Evolutionary conservation across 371 early-diverging fungal species (phyloP).

Genomic region (Mucor circinelloides): DNA sequence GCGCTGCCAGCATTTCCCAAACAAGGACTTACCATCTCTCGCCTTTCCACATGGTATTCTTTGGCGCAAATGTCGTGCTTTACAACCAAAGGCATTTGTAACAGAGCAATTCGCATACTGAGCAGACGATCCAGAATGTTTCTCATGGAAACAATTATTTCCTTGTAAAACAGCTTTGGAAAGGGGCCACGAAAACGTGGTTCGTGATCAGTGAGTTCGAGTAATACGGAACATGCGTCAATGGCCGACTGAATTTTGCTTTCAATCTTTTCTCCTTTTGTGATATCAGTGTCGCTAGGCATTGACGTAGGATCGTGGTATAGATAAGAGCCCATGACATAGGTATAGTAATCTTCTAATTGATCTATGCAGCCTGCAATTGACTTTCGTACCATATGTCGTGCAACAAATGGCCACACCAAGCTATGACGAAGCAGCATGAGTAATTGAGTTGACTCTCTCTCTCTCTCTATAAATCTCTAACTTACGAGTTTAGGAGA

Average conservation of each 20-base stretch:
- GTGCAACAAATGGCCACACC: slow-evolving; percentile 67
- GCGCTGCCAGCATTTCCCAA: too few species aligned
- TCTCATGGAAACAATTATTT: slow-evolving; percentile 56
- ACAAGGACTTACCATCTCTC: slow-evolving; percentile 52
- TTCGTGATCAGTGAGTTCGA: slow-evolving; percentile 59
- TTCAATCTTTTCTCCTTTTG: slow-evolving; percentile 41
- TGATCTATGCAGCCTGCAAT: slow-evolving; percentile 40
- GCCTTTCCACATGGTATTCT: slow-evolving; percentile 47
- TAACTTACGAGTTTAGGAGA: slow-evolving; percentile 49
- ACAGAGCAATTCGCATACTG: slow-evolving; percentile 54
- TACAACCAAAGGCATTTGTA: slow-evolving; percentile 51
- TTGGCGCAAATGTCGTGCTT: slow-evolving; percentile 38
- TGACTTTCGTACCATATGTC: slow-evolving; percentile 58
- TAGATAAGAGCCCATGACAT: slow-evolving; percentile 42
- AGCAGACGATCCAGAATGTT: slow-evolving; percentile 59
- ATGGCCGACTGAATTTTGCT: slow-evolving; percentile 43
- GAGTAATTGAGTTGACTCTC: background rate
- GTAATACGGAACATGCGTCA: slow-evolving; percentile 42
- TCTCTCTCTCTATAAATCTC: background rate
- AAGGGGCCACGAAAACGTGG: slow-evolving; percentile 64
- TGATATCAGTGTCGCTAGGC: slow-evolving; percentile 36
- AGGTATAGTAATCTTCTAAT: slow-evolving; percentile 50
- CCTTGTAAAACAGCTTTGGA: slow-evolving; percentile 56
- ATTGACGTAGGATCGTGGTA: slow-evolving; percentile 29
- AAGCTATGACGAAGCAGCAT: slow-evolving; percentile 22